phyloP scores from a whole-genome alignment of 805 yeast species.

The Yarrowia divulgata region DNA sequence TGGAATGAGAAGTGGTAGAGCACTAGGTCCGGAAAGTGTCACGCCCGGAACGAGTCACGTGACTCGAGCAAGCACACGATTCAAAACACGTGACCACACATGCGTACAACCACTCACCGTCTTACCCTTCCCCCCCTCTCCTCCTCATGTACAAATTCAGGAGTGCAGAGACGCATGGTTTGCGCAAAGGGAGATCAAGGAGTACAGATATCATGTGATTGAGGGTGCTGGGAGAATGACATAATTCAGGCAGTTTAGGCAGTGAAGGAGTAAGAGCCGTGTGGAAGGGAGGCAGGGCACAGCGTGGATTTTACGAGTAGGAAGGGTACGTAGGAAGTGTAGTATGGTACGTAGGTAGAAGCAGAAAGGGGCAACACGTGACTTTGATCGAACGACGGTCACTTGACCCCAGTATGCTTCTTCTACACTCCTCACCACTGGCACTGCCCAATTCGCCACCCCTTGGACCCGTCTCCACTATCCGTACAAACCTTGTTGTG shows the following conservation, averaged over 20 bases:
- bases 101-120: too few species aligned
- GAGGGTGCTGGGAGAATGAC: slow-evolving; percentile 36
- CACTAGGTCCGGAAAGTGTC: too few species aligned
- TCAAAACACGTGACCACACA: too few species aligned
- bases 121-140: neutral
- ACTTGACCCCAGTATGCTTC: too few species aligned
- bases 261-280: slow-evolving; percentile 8
- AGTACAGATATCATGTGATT: slow-evolving; percentile 32
- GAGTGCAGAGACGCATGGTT: slow-evolving; percentile 36
- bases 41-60: too few species aligned
- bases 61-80: too few species aligned
- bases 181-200: slow-evolving; percentile 38
- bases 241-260: slow-evolving; percentile 31
- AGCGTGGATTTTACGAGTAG: neutral
- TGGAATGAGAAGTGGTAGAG: neutral
- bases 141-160: slow-evolving; percentile 27
- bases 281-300: neutral
- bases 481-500: slow-evolving; percentile 17
- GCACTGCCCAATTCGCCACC: slow-evolving; percentile 12
- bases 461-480: slow-evolving; percentile 26
- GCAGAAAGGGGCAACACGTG: too few species aligned
- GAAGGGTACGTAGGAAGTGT: too few species aligned
- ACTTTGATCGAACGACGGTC: too few species aligned
- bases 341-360: too few species aligned
- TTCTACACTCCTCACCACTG: neutral